Percentiles rank a stretch among this genome's conserved stretches.
These are phyloP conservation scores for Aspergillus chevalieri DNA, from an alignment of 2,329 filamentous ascomycete species.

Conservation along the genomic window DNA sequence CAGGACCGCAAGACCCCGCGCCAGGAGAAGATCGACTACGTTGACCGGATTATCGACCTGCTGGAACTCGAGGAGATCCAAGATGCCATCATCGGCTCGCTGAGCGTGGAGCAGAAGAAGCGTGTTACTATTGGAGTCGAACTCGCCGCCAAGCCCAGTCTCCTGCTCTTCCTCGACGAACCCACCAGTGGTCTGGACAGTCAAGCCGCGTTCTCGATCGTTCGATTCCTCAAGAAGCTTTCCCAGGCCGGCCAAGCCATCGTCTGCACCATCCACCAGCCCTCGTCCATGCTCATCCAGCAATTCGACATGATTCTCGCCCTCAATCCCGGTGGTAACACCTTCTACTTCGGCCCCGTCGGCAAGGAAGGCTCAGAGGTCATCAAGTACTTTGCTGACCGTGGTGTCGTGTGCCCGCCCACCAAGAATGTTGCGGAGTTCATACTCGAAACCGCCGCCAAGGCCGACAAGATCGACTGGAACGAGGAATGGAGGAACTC, in stretches of 20 bases:
- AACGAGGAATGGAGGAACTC: conserved; percentile 68
- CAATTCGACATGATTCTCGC: conserved; percentile 70
- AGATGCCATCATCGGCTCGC: conserved; percentile 59
- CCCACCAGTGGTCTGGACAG: conserved; percentile 66
- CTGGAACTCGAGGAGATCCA: conserved; percentile 61
- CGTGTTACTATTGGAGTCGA: conserved; percentile 69
- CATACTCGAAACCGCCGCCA: conserved; percentile 60
- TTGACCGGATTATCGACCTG: conserved; percentile 60
- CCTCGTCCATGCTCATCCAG: conserved; percentile 62
- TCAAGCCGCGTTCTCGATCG: conserved; percentile 62
- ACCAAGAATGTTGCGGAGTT: conserved; percentile 62
- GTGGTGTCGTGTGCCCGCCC: conserved; percentile 61
- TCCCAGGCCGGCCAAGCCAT: conserved; percentile 63
- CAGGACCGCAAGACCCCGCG: conserved; percentile 51
- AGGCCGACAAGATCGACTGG: conserved; percentile 59
- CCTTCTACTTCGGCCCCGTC: conserved; percentile 67
- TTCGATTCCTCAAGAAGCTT: conserved; percentile 63
- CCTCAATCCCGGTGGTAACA: conserved; percentile 62
- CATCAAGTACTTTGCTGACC: conserved; percentile 61
- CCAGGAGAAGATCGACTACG: conserved; percentile 60
- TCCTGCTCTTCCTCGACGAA: conserved; percentile 66
- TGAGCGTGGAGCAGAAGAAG: conserved; percentile 66
- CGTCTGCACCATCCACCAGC: conserved; percentile 69
- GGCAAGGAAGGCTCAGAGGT: conserved; percentile 61
- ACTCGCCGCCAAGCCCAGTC: conserved; percentile 61